Conservation (phyloP, 1,284 basidiomycete genomes). For the Ganoderma multipileum region DNA sequence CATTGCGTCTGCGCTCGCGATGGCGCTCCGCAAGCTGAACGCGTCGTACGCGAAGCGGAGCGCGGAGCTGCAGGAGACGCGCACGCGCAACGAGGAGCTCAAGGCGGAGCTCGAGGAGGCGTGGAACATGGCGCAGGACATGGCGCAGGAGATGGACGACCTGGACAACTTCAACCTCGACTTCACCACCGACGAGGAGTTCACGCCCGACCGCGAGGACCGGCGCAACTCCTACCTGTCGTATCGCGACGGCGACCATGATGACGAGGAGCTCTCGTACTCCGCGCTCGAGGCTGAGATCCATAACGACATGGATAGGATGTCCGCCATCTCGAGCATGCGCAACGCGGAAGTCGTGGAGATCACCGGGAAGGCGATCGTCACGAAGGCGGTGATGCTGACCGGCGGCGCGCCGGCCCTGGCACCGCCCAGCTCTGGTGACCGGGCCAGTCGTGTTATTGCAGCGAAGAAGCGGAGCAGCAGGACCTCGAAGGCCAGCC, state of each 20-base stretch:
- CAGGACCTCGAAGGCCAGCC: constrained; percentile 62
- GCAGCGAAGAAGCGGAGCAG: constrained; percentile 66
- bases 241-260: constrained; percentile 37
- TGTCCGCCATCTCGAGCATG: constrained; percentile 31
- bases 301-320: constrained; percentile 34
- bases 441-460: constrained; percentile 48
- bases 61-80: constrained; percentile 56
- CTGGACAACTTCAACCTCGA: constrained; percentile 43
- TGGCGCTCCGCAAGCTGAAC: constrained; percentile 81
- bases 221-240: constrained; percentile 14
- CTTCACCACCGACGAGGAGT: constrained; percentile 41
- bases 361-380: constrained; percentile 43
- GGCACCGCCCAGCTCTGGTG: constrained; percentile 25
- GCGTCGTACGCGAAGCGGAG: constrained; percentile 71
- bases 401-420: constrained; percentile 29
- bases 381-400: constrained; percentile 38
- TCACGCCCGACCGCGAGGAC: constrained; percentile 11
- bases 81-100: constrained; percentile 56
- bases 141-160: constrained; percentile 74
- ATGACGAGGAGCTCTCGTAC: constrained; percentile 43
- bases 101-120: constrained; percentile 81
- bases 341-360: constrained; percentile 40
- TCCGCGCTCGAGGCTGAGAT: constrained; percentile 42
- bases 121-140: constrained; percentile 76
- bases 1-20: constrained; percentile 73